Conservation (phyloP, 257 asterid species). For the Gynochthodes officinalis region DNA sequence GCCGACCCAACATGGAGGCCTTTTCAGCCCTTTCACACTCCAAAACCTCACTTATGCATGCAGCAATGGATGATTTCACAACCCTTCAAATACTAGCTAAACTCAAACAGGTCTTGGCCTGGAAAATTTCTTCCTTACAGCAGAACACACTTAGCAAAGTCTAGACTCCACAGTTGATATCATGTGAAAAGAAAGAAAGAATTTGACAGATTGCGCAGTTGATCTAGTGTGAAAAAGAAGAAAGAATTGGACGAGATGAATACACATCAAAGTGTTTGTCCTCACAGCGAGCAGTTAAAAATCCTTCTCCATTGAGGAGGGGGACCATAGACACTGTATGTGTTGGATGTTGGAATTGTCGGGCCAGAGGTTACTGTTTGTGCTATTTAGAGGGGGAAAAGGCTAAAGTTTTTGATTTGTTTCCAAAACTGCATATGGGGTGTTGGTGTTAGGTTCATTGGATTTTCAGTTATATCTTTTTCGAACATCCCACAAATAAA, state of each 20-base stretch:
- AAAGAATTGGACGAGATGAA: background rate
- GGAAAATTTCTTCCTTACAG: background rate
- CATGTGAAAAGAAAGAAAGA: slow-evolving; percentile 2
- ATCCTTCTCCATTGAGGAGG: slow-evolving; percentile 19
- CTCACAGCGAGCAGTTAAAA: slow-evolving; percentile 10
- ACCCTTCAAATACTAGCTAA: background rate
- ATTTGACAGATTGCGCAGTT: background rate
- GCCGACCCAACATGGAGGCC: slow-evolving; percentile 1
- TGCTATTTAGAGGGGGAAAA: slow-evolving; percentile 22
- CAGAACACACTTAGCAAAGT: too few species aligned
- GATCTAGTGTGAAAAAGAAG: background rate
- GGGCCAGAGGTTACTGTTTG: slow-evolving; percentile 10
- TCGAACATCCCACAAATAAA: slow-evolving; percentile 3
- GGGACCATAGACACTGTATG: slow-evolving; percentile 54
- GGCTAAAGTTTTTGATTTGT: slow-evolving; percentile 20
- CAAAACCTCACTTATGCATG: background rate
- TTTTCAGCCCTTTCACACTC: background rate
- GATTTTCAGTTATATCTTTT: background rate
- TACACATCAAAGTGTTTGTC: background rate
- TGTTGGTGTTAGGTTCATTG: slow-evolving; percentile 18
- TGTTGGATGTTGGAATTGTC: slow-evolving; percentile 36
- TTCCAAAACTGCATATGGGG: slow-evolving; percentile 19
- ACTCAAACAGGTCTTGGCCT: background rate
- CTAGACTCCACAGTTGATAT: background rate
- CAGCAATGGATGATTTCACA: background rate